A percentile compares a stretch with the other conserved stretches of the same genome.
Evolutionary conservation across 768 basidiomycete species (phyloP).

Genomic region (Crepidotus variabilis): DNA sequence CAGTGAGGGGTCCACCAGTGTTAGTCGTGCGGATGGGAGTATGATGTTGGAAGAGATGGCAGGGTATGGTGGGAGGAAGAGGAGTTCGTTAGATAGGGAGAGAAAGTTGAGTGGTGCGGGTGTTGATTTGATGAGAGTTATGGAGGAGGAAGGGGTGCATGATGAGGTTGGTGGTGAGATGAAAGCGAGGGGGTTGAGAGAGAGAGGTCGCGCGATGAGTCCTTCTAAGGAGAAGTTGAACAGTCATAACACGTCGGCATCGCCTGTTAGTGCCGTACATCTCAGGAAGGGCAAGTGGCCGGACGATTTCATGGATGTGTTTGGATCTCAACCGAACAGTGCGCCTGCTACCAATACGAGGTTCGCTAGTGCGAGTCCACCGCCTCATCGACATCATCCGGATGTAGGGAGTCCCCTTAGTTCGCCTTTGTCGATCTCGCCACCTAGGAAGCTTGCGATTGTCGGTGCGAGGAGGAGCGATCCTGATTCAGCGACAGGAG

Average conservation of each 20-base stretch:
- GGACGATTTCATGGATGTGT: slow-evolving; percentile 12
- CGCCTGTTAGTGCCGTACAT: not conserved
- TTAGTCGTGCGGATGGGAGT: slow-evolving; percentile 65
- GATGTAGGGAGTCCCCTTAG: slow-evolving; percentile 13
- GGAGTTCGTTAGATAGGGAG: slow-evolving; percentile 32
- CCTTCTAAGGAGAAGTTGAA: not conserved
- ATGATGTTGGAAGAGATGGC: slow-evolving; percentile 47
- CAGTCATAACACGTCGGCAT: not conserved
- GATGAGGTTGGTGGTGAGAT: slow-evolving; percentile 9
- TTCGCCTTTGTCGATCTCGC: slow-evolving; percentile 32
- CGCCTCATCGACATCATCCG: slow-evolving; percentile 6
- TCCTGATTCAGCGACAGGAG: slow-evolving; percentile 12
- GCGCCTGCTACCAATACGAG: not conserved
- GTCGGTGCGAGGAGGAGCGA: slow-evolving; percentile 40
- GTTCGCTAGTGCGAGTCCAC: slow-evolving; percentile 4
- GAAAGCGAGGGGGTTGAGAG: not conserved
- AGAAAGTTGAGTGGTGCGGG: slow-evolving; percentile 60
- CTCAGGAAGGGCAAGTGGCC: slow-evolving; percentile 10
- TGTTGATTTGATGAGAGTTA: slow-evolving; percentile 62
- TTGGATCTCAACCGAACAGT: slow-evolving; percentile 3
- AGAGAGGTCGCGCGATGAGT: not conserved
- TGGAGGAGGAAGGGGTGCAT: slow-evolving; percentile 55
- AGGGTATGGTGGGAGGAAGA: slow-evolving; percentile 25
- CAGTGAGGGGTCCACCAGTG: slow-evolving; percentile 68
- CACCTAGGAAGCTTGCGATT: slow-evolving; percentile 54